phyloP scores from a whole-genome alignment of 306 rosid genomes.

The Urtica urens region DNA sequence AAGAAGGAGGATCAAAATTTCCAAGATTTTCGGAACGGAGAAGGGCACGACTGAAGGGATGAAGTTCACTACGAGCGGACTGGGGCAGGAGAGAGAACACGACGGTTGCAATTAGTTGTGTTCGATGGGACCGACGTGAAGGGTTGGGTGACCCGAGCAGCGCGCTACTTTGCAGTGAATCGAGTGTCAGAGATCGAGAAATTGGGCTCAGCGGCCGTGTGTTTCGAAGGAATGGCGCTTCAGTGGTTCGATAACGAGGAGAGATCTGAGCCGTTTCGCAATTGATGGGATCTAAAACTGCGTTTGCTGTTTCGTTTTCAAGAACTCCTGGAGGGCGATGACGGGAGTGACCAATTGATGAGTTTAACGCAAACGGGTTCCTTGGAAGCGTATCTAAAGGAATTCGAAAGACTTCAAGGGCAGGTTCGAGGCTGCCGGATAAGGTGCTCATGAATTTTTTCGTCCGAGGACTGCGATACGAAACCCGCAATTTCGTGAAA shows the following conservation, averaged over 20 bases:
- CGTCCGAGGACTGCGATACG: not conserved
- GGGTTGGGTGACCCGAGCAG: not conserved
- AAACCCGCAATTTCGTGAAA: not conserved
- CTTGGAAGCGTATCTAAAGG: not conserved
- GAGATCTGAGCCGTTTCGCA: not conserved
- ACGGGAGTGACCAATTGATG: not conserved
- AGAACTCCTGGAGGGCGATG: not conserved
- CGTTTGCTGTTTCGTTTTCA: not conserved
- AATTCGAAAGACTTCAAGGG: no score
- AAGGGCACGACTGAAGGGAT: not conserved
- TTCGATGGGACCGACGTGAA: not conserved
- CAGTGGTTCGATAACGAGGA: not conserved
- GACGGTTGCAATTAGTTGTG: not conserved
- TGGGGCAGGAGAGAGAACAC: not conserved
- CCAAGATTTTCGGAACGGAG: not conserved
- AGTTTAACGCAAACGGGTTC: not conserved
- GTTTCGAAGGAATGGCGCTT: not conserved
- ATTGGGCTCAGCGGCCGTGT: not conserved
- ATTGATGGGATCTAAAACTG: not conserved
- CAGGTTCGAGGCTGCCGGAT: no score
- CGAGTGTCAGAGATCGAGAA: not conserved
- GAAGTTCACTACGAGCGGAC: not conserved
- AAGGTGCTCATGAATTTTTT: not conserved
- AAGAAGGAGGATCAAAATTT: not conserved
- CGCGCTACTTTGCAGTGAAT: not conserved